Base-by-base conservation (phyloP, 768 basidiomycete genomes). In the Daedaleopsis sinensis region DNA sequence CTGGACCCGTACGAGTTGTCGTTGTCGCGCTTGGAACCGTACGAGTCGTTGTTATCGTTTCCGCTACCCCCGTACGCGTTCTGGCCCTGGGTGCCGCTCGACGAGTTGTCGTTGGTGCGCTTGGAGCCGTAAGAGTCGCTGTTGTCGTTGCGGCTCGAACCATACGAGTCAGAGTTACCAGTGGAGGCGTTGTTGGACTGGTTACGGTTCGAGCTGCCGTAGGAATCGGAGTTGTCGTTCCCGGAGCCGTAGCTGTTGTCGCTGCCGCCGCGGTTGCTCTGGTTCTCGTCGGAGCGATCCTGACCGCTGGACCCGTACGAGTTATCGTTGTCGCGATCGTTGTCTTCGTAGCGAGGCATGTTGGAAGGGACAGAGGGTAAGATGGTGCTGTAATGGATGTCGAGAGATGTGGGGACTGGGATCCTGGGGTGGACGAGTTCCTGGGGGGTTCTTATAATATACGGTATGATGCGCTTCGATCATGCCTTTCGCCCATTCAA, bases 191-290 rank as follows among this genome's bases (percentile, higher is more conserved):
- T 55, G 52, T 57, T 61, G 64, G 62, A 51, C 39, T 61, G 51
- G 38, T 37, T 24, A 21, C 47, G 21, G 47, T 49, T 49, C 43
- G 65, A 61, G 19, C 44, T 23, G 19, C 23, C 42, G 48, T 56
- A 49, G 44, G 48, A 51, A 37, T 49, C 38, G 46, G 27, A 16
- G 38, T 44, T 62, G 61, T 61, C 65, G 35, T 61, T 42, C 13
- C 39, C 68, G 48, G 72, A 66, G 44, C 62, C 54, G 66, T 56
- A 52, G 32, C 65, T 70, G 18, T 69, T 70, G 23, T 69, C 72
- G 3, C 39, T 11, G 39, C 27, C 70, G 59, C 36, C 39, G 57
- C 47, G 50, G 56, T 54, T 43, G 43, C 59, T 59, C 21, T 46
- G 42, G 27, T 65, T 60, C 24, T 61, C 61, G 37, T 65, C 67